A percentile compares a stretch with the other conserved stretches of the same genome.
Evolutionary conservation across 2,329 filamentous ascomycete species (phyloP).

Genomic region (Dothistroma pini): DNA sequence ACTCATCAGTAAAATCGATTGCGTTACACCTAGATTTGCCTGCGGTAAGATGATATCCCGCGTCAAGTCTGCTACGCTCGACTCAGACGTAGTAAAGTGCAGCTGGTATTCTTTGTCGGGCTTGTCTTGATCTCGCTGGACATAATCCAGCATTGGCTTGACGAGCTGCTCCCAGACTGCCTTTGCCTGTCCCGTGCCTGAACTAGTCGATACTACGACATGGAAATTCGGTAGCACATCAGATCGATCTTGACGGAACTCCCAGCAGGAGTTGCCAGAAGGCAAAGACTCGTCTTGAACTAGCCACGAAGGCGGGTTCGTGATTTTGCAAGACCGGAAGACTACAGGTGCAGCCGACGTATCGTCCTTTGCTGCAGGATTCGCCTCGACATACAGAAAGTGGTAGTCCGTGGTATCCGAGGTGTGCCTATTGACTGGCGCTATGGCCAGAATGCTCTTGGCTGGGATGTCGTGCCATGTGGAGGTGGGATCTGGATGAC

Average conservation of each 20-base stretch:
- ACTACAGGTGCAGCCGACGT: constrained; percentile 18
- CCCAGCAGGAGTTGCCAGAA: constrained; percentile 22
- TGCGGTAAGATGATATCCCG: constrained; percentile 45
- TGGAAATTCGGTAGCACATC: constrained; percentile 31
- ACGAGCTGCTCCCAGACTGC: constrained; percentile 40
- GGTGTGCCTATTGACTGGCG: constrained; percentile 9
- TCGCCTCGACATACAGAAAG: constrained; percentile 25
- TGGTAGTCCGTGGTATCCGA: constrained; percentile 5
- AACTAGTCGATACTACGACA: constrained; percentile 45
- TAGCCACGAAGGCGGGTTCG: constrained; percentile 25
- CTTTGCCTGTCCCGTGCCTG: constrained; percentile 42
- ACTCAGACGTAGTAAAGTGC: constrained; percentile 59
- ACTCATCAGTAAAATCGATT: constrained; percentile 72
- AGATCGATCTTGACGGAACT: constrained; percentile 13
- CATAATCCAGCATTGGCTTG: constrained; percentile 40
- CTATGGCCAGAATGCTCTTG: constrained; percentile 26
- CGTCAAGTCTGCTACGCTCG: constrained; percentile 64
- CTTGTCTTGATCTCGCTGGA: constrained; percentile 37
- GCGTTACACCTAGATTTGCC: constrained; percentile 47
- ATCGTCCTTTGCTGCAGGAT: constrained; percentile 18
- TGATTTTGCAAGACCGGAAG: constrained; percentile 21
- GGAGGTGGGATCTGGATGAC: constrained; percentile 13
- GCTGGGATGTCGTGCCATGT: constrained; percentile 19
- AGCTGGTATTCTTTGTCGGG: constrained; percentile 41
- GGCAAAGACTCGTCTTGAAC: constrained; percentile 22